A percentile compares a stretch with the other conserved stretches of the same genome.
phyloP scores from a whole-genome alignment of 441 rosid species.

The Theobroma grandiflorum region DNA sequence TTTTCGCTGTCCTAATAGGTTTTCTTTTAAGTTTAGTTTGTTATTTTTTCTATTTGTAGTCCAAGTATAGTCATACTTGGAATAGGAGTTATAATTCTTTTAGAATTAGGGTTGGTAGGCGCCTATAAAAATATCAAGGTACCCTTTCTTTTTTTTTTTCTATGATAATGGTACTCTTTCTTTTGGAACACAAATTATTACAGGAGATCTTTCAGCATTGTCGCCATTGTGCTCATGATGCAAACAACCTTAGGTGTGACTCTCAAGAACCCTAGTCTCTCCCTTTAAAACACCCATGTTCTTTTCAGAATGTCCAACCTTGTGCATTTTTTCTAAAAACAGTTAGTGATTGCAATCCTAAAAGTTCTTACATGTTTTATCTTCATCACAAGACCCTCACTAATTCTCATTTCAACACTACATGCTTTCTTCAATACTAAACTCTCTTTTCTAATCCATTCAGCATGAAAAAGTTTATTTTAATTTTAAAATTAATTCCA shows the following conservation, averaged over 20 bases:
- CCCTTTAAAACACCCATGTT: background rate
- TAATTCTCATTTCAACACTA: background rate
- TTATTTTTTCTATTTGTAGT: background rate
- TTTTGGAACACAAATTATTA: background rate
- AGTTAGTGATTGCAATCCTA: background rate
- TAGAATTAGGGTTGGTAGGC: background rate
- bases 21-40: background rate
- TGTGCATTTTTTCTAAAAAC: background rate
- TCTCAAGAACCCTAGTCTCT: background rate
- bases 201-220: background rate
- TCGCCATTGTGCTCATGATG: background rate
- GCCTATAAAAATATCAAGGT: background rate
- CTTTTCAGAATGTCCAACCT: background rate
- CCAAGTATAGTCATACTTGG: background rate
- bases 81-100: background rate
- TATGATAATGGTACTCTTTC: background rate
- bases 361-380: constrained; percentile 13
- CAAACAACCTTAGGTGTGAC: background rate
- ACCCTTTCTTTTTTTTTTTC: background rate
- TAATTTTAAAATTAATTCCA: constrained; percentile 20
- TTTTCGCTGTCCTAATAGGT: background rate
- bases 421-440: background rate
- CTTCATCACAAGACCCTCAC: background rate
- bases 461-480: background rate
- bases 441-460: background rate